Base-by-base conservation (phyloP, 768 basidiomycete genomes). In the Trametes coccinea region DNA sequence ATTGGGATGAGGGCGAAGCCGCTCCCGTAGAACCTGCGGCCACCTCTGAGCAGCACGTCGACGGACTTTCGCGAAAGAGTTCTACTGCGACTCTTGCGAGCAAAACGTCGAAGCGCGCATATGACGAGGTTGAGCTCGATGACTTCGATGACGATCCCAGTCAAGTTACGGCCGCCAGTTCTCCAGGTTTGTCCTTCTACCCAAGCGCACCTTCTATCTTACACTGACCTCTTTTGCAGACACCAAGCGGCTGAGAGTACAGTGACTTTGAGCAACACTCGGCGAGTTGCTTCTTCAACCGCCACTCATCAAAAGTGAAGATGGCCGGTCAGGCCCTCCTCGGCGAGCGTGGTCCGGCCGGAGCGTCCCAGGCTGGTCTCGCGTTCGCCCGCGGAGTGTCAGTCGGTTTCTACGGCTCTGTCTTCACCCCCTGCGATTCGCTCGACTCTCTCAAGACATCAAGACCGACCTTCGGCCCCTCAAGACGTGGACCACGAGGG, bases 21-120 rank as follows among this genome's bases (percentile, higher is more conserved):
- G 22, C 31, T 22, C 30, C 43, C 33, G 41, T n/a, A 7, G 33
- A 48, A 29, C 44, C 41, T 10, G 53, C 46, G 17, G 43, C 27
- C 14, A 6, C 9, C 41, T n/a, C 41, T 43, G 41, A 13, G 13
- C 10, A 43, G 41, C 53, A 55, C 2, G 5, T 22, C 9, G 60
- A 59, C 10, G 43, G 48, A 10, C 31, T 62, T n/a, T 66, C 61
- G 14, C 57, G 61, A n/a, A 62, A 60, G 50, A 62, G 61, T 16
- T 66, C 65, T 8, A 56, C 61, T 4, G 44, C 58, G 5, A 64
- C 62, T 22, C 55, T 62, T 11, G 56, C 61, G 17, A 62, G 61
- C 47, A 56, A 59, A 17, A 59, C 66, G 10, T 64, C 63, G 5
- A 67, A 67, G 37, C 53, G 66, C n/a, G 55, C 53, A 16, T 64